A percentile compares a stretch with the other conserved stretches of the same genome.
Evolutionary conservation across 352 stramenopile genomes (phyloP).

Genomic region (Elongisporangium anandrum): DNA sequence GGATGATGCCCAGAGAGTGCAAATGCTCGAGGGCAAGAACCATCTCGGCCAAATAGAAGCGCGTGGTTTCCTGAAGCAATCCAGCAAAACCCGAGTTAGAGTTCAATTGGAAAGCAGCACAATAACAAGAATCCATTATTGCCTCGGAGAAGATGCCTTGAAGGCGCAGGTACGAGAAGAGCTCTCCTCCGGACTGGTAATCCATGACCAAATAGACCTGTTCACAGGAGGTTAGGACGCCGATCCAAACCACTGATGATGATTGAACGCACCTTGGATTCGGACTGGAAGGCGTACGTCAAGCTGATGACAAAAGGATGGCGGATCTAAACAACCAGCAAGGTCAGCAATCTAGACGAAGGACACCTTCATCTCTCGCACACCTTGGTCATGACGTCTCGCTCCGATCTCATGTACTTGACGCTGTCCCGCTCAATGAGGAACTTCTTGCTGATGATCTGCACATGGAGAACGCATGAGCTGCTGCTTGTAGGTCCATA

Average conservation of each 20-base stretch:
- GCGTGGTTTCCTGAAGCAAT: constrained; percentile 43
- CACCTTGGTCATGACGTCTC: constrained; percentile 85
- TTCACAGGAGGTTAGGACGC: too few species aligned
- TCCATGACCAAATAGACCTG: constrained; percentile 78
- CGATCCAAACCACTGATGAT: not conserved
- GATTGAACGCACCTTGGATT: constrained; percentile 54
- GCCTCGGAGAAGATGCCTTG: constrained; percentile 69
- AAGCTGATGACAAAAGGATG: constrained; percentile 82
- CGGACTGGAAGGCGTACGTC: constrained; percentile 76
- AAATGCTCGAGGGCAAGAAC: constrained; percentile 77
- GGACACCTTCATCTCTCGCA: not conserved
- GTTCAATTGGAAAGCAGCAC: too few species aligned
- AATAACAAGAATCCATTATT: too few species aligned
- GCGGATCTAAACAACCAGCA: constrained; percentile 34
- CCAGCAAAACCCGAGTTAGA: too few species aligned
- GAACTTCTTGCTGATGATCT: constrained; percentile 87
- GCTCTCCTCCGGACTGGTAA: constrained; percentile 74
- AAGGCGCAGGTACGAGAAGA: constrained; percentile 69
- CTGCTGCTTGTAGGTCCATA: not conserved
- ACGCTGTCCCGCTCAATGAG: constrained; percentile 77
- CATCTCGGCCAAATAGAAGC: constrained; percentile 86
- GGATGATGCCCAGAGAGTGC: constrained; percentile 79
- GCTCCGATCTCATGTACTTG: constrained; percentile 75
- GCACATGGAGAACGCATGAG: not conserved
- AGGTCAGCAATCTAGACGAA: not conserved